Evolutionary conservation across 2,329 filamentous ascomycete genomes (phyloP), one percentile per base, ranked within the genome.

Genomic region (Colletotrichum sansevieriae): DNA sequence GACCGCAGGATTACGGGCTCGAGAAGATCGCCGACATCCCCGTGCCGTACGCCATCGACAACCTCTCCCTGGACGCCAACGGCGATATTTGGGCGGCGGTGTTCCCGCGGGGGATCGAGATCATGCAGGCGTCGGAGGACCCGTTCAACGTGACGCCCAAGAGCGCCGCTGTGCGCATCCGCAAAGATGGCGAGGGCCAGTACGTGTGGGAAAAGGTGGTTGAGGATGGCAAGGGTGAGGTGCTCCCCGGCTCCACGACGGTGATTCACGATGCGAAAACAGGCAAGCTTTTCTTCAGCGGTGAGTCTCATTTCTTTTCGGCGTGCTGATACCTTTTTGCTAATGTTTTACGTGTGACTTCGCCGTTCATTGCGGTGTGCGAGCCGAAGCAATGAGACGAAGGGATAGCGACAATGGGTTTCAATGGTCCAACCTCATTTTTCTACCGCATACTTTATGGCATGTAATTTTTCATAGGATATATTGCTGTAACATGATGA

Each of bases 241-340:
- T 75, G 10, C 64, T 77, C 11, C 73, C 75, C 4, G 73, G 62
- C 6, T 37, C 72, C 8, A 76, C 75, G 22, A 72, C 70, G 0
- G 76, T 72, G 8, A 58, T 77, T 15, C 75, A 76, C 41, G 75
- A 77, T 62, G 73, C 72, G 11, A 73, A 71, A 57, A 76, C 75
- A 0, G 74, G 75, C 10, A 72, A 73, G 29, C 43, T 77, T 46
- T 77, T 77, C 43, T 64, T 76, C 18, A 69, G 71, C 33, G 67
- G 76, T 76, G 67, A 70, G 71, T 72, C 13, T 29, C 9, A 11
- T n/a, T 18, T 15, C 0, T 12, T 18, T 44, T n/a, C 4, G 2
- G 20, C 11, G 6, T 18, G 7, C 7, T 29, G 11, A 15, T 35
- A 35, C 4, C 2, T 20, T 25, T 33, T 25, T 12, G 41, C 46